Base-by-base conservation (phyloP, 2,329 filamentous ascomycete species). In the Cytospora mali region DNA sequence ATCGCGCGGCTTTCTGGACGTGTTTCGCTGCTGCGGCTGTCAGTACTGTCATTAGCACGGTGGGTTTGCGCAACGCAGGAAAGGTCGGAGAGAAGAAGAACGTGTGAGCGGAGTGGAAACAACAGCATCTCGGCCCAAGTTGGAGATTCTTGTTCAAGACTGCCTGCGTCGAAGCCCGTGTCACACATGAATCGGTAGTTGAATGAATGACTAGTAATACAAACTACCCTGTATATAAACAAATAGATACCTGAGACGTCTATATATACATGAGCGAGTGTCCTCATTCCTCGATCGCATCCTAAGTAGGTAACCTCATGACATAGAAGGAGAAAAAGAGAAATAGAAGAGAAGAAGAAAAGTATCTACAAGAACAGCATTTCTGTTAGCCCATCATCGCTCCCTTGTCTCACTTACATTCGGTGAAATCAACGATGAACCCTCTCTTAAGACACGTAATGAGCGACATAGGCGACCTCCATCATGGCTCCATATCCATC, bases 1-100 rank as follows among this genome's bases (percentile, higher is more conserved):
- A 83, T 66, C 71, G 79, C 16, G 81, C 80, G 1, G 78, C 76
- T 0, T 85, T 83, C 64, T 85, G 83, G 83, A 75, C 78, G 0
- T 79, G 79, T 27, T 83, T 84, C 72, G 80, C 73, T 1, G 72
- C 74, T 13, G 78, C 77, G 62, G 68, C 80, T 1, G 66, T 77
- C n/a, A 59, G 57, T 21, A n/a, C 27, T 46, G 10, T 28, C 13
- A 59, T 59, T 49, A 53, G 57, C 50, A 53, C 31, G 6, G 31
- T 59, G 21, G 57, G 49, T 13, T 42, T 59, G 18, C n/a, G 49
- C 16, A 25, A 39, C 4, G 31, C 57, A n/a, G 35, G 35, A 3
- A 39, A 39, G 16, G 14, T n/a, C 14, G 35, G 35, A 25, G 49
- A 23, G 50, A 53, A 59, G 42, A n/a, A 39, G 35, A 18, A 16